Evolutionary conservation across 2,329 filamentous ascomycete genomes (phyloP), one percentile per base, ranked within the genome.

Genomic region (Ceratocystis smalleyi): DNA sequence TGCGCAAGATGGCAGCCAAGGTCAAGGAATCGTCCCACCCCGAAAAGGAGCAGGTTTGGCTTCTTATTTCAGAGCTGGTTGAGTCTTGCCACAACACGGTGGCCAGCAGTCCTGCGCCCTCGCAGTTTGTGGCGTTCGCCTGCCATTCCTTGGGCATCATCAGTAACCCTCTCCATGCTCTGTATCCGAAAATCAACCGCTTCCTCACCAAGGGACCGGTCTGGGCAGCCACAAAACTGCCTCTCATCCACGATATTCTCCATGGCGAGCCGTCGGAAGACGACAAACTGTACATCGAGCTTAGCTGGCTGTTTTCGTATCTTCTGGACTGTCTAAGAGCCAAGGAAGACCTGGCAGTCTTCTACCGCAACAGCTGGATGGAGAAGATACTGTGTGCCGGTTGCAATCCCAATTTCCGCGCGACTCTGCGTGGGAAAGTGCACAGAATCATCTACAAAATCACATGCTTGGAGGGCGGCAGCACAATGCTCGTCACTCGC

Each of bases 101-200:
- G 59, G 76, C 82, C 54, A 74, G 76, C 6, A 75, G 75, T 2
- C 81, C 86, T 0, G 77, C 95, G 2, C 86, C 91, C 0, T 89
- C 86, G 67, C 79, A 89, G 12, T 83, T 89, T 5, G 81, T 85
- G n/a, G 82, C 87, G 10, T 94, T 96, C 69, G 86, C 89, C 6
- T 79, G 81, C 59, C 83, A 84, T 68, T 83, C 85, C 1, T 78
- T 95, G 6, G 76, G 81, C 1, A 83, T 95, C 17, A 75, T 95
- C 57, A 81, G 79, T 24, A 85, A 89, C 67, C 92, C 92, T 0
- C 79, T 90, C 17, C 89, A 95, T 71, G 83, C 83, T 67, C 81
- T 96, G 45, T 97, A 96, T 72, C 83, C 84, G 65, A 96, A 96
- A 72, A 77, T 94, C 74, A 96, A 95, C 76, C 78, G 80, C 5